Base-by-base conservation (phyloP, 31 red algal species). In the Bonnemaisonia californica region DNA sequence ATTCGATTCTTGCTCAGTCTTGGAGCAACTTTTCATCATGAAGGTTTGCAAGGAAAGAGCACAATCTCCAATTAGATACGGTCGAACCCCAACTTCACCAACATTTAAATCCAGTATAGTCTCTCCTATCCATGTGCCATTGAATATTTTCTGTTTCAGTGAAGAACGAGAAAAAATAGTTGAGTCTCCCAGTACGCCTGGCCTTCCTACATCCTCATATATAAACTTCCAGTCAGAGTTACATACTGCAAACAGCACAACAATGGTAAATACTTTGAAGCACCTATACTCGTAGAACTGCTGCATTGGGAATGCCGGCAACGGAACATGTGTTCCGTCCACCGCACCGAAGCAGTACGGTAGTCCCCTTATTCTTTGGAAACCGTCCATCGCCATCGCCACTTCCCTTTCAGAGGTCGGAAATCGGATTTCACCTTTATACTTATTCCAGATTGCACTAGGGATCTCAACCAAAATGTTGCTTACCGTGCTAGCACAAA, bases 301-400 rank as follows among this genome's bases (percentile, higher is more conserved):
- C 51, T 77, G 51, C 21, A 60, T 30, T 16, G 72, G 56, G 32
- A 42, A 77, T 21, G n/a, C 19, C 0, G 0, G 45, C 48, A 18
- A 77, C 51, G 12, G 11, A 60, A 77, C 60, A 32, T 77, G 54
- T 9, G 72, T 77, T 9, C 54, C 54, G 28, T 77, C 42, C 4
- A 82, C 33, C 21, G 79, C 79, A 8, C 79, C 61, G 5, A 82
- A 29, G 29, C 79, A 82, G 31, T 71, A 71, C 3, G 65, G 79
- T 13, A 71, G 31, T 8, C 62, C 42, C 9, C 19, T 21, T 32
- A 82, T 71, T 22, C 26, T 19, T 19, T 57, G 13, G 30, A 82
- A 69, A 28, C 79, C 0, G 5, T 71, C 41, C 62, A 82, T 82
- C 0, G 31, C 65, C 8, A 2, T 11, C 8, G 63, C 64, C 27